These are phyloP conservation scores for Phaeoacremonium minimum DNA, from an alignment of 2,329 filamentous ascomycete genomes.

Conservation along the genomic window DNA sequence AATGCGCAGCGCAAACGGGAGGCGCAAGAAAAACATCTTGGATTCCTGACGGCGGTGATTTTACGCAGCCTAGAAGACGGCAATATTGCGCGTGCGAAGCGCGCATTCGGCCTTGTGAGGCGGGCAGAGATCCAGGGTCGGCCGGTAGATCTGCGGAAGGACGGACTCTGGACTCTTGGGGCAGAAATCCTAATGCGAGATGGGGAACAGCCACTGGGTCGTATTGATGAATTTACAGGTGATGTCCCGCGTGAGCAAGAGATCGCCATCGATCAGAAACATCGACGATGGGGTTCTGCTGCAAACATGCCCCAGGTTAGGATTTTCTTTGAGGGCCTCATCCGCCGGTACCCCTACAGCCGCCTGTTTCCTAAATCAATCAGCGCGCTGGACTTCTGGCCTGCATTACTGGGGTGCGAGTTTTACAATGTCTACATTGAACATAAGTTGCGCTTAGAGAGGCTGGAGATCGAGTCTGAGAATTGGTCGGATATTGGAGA, in stretches of 20 bases:
- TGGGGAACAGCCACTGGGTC: conserved; percentile 30
- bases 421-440: conserved; percentile 69
- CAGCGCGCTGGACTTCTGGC: conserved; percentile 74
- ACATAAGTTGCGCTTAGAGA: conserved; percentile 39
- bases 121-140: conserved; percentile 46
- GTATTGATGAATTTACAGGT: no score
- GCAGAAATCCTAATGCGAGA: conserved; percentile 76
- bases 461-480: conserved; percentile 24
- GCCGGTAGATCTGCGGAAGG: conserved; percentile 62
- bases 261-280: background rate
- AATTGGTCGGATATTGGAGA: conserved; percentile 26
- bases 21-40: conserved; percentile 47
- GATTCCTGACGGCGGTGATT: conserved; percentile 63
- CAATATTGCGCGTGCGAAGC: conserved; percentile 66
- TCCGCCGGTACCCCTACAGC: conserved; percentile 72
- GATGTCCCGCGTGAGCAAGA: background rate
- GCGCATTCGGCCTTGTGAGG: conserved; percentile 72
- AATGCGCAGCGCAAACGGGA: conserved; percentile 22
- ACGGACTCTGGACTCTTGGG: conserved; percentile 76
- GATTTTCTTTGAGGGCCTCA: conserved; percentile 71
- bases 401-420: conserved; percentile 76
- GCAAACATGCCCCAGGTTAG: conserved; percentile 40
- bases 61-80: conserved; percentile 68
- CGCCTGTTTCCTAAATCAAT: conserved; percentile 52
- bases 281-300: conserved; percentile 34